Evolutionary conservation across 2,329 filamentous ascomycete species (phyloP).

Genomic region (Cercospora sp.): DNA sequence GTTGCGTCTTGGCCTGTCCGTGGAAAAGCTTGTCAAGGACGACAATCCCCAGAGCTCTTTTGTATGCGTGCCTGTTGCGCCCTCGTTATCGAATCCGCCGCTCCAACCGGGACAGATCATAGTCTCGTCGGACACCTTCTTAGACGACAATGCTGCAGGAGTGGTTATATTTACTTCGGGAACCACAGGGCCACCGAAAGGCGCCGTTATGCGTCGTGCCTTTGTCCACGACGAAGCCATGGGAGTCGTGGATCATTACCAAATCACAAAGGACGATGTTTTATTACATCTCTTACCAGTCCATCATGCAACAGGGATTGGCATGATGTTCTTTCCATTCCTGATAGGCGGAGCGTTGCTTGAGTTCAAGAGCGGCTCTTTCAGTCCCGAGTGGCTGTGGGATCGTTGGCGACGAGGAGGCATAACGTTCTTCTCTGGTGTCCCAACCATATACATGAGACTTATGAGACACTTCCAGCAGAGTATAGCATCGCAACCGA

Average conservation of each 20-base stretch:
- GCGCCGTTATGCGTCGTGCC: slow-evolving; percentile 47
- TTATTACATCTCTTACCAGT: slow-evolving; percentile 54
- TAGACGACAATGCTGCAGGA: slow-evolving; percentile 44
- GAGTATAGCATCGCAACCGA: slow-evolving; percentile 34
- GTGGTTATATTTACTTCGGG: slow-evolving; percentile 52
- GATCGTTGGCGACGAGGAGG: slow-evolving; percentile 45
- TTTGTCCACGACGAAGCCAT: slow-evolving; percentile 43
- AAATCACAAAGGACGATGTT: slow-evolving; percentile 42
- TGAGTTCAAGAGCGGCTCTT: slow-evolving; percentile 51
- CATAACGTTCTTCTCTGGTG: slow-evolving; percentile 52
- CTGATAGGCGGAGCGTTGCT: slow-evolving; percentile 49
- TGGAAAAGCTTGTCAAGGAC: slow-evolving; percentile 36
- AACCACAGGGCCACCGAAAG: slow-evolving; percentile 50
- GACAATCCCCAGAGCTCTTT: slow-evolving; percentile 35
- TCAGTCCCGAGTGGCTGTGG: slow-evolving; percentile 48
- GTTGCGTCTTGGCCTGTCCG: slow-evolving; percentile 33
- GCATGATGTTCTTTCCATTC: slow-evolving; percentile 52
- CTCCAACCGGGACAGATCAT: slow-evolving; percentile 40
- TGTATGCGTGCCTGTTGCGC: slow-evolving; percentile 41
- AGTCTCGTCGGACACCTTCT: slow-evolving; percentile 44
- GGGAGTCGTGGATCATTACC: slow-evolving; percentile 45
- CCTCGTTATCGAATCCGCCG: slow-evolving; percentile 36
- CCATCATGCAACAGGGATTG: slow-evolving; percentile 54
- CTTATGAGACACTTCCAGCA: slow-evolving; percentile 49
- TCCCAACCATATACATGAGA: slow-evolving; percentile 54